These are phyloP conservation scores for thale cress (Arabidopsis thaliana) DNA, from an alignment of 345 rosid species.

Conservation along the genomic window DNA sequence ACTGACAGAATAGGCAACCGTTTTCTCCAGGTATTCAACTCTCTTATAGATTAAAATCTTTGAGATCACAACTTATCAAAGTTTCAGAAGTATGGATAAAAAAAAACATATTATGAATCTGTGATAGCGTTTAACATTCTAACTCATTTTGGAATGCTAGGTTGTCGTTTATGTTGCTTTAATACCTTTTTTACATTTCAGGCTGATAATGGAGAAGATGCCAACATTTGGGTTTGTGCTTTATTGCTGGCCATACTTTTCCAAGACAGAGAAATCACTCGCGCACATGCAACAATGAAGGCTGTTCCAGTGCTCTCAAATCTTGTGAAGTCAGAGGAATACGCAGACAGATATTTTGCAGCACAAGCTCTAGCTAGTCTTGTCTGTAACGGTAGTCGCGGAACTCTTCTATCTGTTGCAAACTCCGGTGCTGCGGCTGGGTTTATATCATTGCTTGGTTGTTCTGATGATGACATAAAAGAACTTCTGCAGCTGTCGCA, in stretches of 20 bases:
- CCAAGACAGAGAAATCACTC: slow-evolving; percentile 95
- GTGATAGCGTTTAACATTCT: slow-evolving; percentile 14
- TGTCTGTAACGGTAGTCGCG: slow-evolving; percentile 98
- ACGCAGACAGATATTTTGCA: slow-evolving; percentile 89
- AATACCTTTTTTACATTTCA: slow-evolving; percentile 48
- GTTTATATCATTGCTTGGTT: slow-evolving; percentile 90
- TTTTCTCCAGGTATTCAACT: slow-evolving; percentile 71
- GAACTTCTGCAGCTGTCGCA: slow-evolving; percentile 85
- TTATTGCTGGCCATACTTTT: slow-evolving; percentile 88
- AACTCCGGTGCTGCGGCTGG: slow-evolving; percentile 97
- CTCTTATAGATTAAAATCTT: slow-evolving; percentile 21
- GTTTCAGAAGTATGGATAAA: not conserved
- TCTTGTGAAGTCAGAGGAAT: slow-evolving; percentile 91
- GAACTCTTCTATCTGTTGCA: slow-evolving; percentile 95
- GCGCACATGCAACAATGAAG: slow-evolving; percentile 89
- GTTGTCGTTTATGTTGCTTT: slow-evolving; percentile 20
- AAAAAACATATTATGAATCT: slow-evolving; percentile 12
- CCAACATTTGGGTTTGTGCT: slow-evolving; percentile 93
- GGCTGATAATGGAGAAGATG: slow-evolving; percentile 87
- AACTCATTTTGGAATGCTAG: slow-evolving; percentile 20
- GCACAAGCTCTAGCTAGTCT: slow-evolving; percentile 94
- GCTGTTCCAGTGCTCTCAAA: slow-evolving; percentile 87
- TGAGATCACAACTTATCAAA: slow-evolving; percentile 3
- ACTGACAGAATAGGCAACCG: slow-evolving; percentile 74
- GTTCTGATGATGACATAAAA: slow-evolving; percentile 89